Evolutionary conservation across 2,329 filamentous ascomycete species (phyloP), one percentile per base, ranked within the genome.

Genomic region (Calonectria honghensis): DNA sequence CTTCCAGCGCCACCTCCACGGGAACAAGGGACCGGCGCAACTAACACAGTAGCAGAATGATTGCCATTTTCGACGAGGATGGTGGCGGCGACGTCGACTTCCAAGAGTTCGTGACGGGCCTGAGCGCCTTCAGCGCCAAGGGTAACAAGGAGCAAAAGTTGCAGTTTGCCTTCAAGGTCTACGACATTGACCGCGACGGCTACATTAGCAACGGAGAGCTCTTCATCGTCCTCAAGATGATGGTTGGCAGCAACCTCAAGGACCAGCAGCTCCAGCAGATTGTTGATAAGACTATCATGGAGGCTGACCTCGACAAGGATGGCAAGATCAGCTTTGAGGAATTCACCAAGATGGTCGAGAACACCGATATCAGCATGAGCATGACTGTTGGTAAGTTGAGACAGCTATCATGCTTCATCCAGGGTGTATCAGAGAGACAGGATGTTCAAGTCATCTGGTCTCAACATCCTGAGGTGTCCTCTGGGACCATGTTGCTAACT

Each of bases 141-240:
- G 97, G 97, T 76, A 98, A 98, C 89, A 98, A 99, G 90, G 96
- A 98, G 87, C 96, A 99, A 88, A 99, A 99, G 89, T 91, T 98
- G 78, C 93, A 93, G 70, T 99, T 99, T 84, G 97, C 97, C 57
- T 99, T 99, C 92, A 98, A 98, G 87, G 97, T 99, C 75, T 99
- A 99, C 90, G 97, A 99, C 85, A 98, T 99, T 83, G 97, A 99
- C 87, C 95, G 97, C 75, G 97, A 99, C 86, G 97, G 97, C 31
- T 99, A 95, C 88, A 99, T 99, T 84, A 98, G 95, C 89, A 99
- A 99, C 86, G 97, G 97, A 82, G 97, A 99, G 89, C 91, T 99
- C 67, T 99, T 98, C 86, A 98, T 99, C 82, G 97, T 99, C 83
- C 91, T 99, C 82, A 99, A 99, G 94, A 99, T 99, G 97, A 99